Percentiles rank a stretch among this genome's conserved stretches.
These are phyloP conservation scores for Ceratocystis ficicola DNA, from an alignment of 2,329 filamentous ascomycete species.

Conservation along the genomic window DNA sequence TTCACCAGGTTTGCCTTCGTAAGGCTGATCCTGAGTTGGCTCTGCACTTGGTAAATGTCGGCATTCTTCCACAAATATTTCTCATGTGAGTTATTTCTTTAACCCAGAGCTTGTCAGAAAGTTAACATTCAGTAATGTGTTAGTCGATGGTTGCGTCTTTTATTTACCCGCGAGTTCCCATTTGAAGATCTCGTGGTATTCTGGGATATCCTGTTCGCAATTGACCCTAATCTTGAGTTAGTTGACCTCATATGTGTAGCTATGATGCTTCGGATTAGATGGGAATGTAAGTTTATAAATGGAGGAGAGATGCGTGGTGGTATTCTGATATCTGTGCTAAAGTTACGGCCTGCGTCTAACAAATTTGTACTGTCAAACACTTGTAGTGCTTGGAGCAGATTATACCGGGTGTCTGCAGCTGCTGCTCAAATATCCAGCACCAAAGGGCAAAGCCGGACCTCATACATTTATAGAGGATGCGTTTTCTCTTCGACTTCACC, in stretches of 20 bases:
- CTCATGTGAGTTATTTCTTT: constrained; percentile 54
- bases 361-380: constrained; percentile 25
- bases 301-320: no score
- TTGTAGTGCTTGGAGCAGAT: constrained; percentile 66
- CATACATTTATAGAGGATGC: constrained; percentile 80
- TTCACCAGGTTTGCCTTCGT: constrained; percentile 70
- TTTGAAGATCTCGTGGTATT: constrained; percentile 72
- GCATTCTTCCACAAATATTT: constrained; percentile 93
- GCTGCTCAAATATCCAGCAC: constrained; percentile 70
- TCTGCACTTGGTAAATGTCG: constrained; percentile 65
- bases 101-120: background rate
- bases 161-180: constrained; percentile 88
- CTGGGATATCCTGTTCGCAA: constrained; percentile 85
- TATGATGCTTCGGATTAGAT: constrained; percentile 85
- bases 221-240: constrained; percentile 66
- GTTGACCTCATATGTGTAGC: constrained; percentile 86
- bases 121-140: background rate
- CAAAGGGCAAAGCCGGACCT: constrained; percentile 49
- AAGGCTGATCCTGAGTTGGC: constrained; percentile 75
- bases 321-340: background rate
- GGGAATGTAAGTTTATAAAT: constrained; percentile 53
- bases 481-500: constrained; percentile 56
- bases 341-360: background rate
- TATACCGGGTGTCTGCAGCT: constrained; percentile 75
- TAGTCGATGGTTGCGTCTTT: constrained; percentile 81